These are phyloP conservation scores for Bjerkandera adusta DNA, from an alignment of 1,284 basidiomycete genomes.

Conservation along the genomic window DNA sequence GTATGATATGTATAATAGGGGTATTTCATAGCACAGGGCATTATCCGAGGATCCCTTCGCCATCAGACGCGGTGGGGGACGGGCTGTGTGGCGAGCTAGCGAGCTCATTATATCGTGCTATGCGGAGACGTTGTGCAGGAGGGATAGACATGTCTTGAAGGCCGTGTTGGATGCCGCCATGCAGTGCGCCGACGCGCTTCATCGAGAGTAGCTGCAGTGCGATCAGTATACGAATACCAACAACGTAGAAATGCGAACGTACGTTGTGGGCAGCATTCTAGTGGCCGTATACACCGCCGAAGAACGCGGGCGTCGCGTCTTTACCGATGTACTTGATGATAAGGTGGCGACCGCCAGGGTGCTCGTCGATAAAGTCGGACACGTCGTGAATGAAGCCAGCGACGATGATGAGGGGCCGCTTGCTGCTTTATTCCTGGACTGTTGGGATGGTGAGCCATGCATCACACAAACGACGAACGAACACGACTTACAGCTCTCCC, in stretches of 20 bases:
- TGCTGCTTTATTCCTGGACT: constrained; percentile 71
- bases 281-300: constrained; percentile 82
- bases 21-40: too few species aligned
- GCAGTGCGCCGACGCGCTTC: constrained; percentile 80
- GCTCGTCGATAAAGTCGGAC: constrained; percentile 71
- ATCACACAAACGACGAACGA: background rate
- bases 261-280: constrained; percentile 84
- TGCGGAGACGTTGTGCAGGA: constrained; percentile 65
- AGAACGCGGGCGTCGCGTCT: constrained; percentile 83
- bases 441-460: constrained; percentile 4
- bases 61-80: constrained; percentile 33
- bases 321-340: constrained; percentile 68
- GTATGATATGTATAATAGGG: too few species aligned
- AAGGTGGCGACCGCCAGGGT: constrained; percentile 77
- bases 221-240: constrained; percentile 10
- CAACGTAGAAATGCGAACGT: constrained; percentile 18
- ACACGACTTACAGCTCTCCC: constrained; percentile 69
- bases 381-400: constrained; percentile 89
- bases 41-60: constrained; percentile 34
- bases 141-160: constrained; percentile 68
- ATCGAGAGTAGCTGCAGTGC: constrained; percentile 63
- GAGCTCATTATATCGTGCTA: constrained; percentile 63
- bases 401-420: constrained; percentile 67
- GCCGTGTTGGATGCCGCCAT: constrained; percentile 51
- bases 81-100: constrained; percentile 29